Conservation (phyloP, 257 asterid species). For the Scutellaria galericulata region DNA sequence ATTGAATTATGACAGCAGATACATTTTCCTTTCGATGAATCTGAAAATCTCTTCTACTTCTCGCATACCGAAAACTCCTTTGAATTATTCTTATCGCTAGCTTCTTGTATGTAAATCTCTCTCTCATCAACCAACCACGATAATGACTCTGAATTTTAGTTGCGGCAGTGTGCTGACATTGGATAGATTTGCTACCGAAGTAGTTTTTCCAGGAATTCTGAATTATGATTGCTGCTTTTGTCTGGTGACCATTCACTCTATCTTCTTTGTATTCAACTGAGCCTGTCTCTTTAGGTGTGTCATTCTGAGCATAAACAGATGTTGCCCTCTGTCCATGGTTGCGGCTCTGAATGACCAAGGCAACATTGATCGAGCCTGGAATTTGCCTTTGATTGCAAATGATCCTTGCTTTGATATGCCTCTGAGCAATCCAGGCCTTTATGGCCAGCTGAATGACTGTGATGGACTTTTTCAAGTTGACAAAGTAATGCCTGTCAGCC, state of each 20-base stretch:
- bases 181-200: slow-evolving; percentile 37
- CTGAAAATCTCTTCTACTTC: slow-evolving; percentile 47
- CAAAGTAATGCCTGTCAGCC: slow-evolving; percentile 65
- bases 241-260: slow-evolving; percentile 34
- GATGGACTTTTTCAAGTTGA: slow-evolving; percentile 55
- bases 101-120: slow-evolving; percentile 50
- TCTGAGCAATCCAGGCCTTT: slow-evolving; percentile 58
- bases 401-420: slow-evolving; percentile 32
- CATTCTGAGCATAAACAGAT: slow-evolving; percentile 38
- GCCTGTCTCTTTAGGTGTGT: slow-evolving; percentile 33
- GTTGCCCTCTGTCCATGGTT: slow-evolving; percentile 41
- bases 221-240: slow-evolving; percentile 53
- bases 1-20: slow-evolving; percentile 67
- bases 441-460: slow-evolving; percentile 62
- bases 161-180: slow-evolving; percentile 61
- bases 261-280: slow-evolving; percentile 34
- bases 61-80: slow-evolving; percentile 51
- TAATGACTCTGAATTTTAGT: slow-evolving; percentile 71
- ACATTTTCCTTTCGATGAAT: slow-evolving; percentile 43
- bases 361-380: slow-evolving; percentile 39
- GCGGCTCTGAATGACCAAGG: slow-evolving; percentile 46
- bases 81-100: slow-evolving; percentile 59
- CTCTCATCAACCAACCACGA: slow-evolving; percentile 67
- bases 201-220: slow-evolving; percentile 63
- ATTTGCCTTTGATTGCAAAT: slow-evolving; percentile 27